Base-by-base conservation (phyloP, 306 rosid species). In the Argentina anserina region DNA sequence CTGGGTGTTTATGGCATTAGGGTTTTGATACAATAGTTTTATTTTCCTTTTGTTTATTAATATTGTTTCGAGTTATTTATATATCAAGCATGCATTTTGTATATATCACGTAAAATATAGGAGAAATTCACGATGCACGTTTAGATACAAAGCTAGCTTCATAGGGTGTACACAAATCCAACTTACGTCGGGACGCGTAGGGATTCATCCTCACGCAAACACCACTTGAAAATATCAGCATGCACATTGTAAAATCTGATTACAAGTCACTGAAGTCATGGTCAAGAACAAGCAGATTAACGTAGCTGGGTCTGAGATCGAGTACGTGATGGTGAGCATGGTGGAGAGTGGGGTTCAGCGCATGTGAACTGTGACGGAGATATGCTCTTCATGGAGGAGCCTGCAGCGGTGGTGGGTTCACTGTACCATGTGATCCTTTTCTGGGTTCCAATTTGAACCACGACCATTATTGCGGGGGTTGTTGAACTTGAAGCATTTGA, bases 381-480 rank as follows among this genome's bases (percentile, higher is more conserved):
- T 28, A 20, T 36, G 46, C 68, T 63, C 28, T 67, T 36, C 34
- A 7, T 65, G 18, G 23, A 21, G 73, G 37, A 25, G 61, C 29
- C 41, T 28, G 20, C 15, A 39, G 42, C 6, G 36, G 60, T 14
- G 56, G 31, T 43, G 65, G 66, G 71, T 47, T 77, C 58, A 36
- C 23, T 41, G 78, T 40, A 64, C 55, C 50, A 65, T 67, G 56
- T 36, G 65, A 67, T 12, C 4, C 21, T 29, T 58, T 67, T 50
- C 34, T 34, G 34, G 21, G 71, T n/a, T 39, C 50, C 69, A 5
- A 37, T 73, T 66, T 34, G 52, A 60, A 8, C 8, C 9, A 23
- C 31, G 29, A 37, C 56, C 76, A 65, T 49, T 68, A 45, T 45
- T 63, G 64, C 34, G 7, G 83, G 83, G 76, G 69, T 40, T 1